phyloP scores from a whole-genome alignment of 495 filamentous ascomycete species.

The Talaromyces stipitatus region DNA sequence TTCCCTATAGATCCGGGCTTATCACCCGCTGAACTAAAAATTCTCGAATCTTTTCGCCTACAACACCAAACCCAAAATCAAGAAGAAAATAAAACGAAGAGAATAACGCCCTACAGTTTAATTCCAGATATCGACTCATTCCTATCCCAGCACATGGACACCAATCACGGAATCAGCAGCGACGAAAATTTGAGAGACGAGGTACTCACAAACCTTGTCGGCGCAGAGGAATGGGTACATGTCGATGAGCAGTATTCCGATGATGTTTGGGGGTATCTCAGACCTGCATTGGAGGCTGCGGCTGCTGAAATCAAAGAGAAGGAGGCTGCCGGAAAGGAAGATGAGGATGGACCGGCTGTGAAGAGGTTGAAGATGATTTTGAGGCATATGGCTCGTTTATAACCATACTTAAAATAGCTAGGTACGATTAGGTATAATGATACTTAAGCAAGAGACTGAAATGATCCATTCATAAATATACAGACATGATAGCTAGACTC shows the following conservation, averaged over 20 bases:
- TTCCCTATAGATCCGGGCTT: background rate
- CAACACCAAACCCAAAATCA: background rate
- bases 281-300: slow-evolving; percentile 56
- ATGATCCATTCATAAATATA: background rate
- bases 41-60: slow-evolving; percentile 30
- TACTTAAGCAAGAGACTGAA: background rate
- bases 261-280: slow-evolving; percentile 71
- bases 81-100: background rate
- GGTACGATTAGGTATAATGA: background rate
- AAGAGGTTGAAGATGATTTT: slow-evolving; percentile 44
- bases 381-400: slow-evolving; percentile 28
- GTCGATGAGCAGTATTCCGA: slow-evolving; percentile 63
- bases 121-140: slow-evolving; percentile 37
- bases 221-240: slow-evolving; percentile 47
- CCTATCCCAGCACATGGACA: slow-evolving; percentile 14
- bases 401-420: background rate
- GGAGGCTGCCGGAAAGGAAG: slow-evolving; percentile 12
- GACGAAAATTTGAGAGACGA: slow-evolving; percentile 20
- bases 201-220: slow-evolving; percentile 23
- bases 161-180: slow-evolving; percentile 2
- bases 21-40: slow-evolving; percentile 16
- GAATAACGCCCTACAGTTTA: slow-evolving; percentile 25
- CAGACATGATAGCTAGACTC: background rate
- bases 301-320: slow-evolving; percentile 45
- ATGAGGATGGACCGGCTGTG: slow-evolving; percentile 33